Base-by-base conservation (phyloP, 805 yeast species). In the Isabelozyma rhagii region DNA sequence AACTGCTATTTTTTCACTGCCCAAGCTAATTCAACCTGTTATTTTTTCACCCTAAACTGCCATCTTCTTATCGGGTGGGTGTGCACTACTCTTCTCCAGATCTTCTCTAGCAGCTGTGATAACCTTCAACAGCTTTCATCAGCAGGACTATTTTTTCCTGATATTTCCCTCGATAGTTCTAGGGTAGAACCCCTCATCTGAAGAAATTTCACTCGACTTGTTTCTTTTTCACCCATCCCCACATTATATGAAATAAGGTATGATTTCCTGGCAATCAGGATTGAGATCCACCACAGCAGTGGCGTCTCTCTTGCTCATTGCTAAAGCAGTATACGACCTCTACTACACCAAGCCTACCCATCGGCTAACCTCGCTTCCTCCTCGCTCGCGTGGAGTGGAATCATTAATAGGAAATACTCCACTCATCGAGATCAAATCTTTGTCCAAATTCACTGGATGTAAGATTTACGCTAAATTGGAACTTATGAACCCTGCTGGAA, bases 391-490 rank as follows among this genome's bases (percentile, higher is more conserved):
- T n/a, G 93, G 92, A 8, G 78, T 89, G 0, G 86, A 83, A 44
- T 90, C 87, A 11, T 78, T 91, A 15, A 90, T 93, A 17, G 99
- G 99, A 0, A 84, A 91, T 64, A 93, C 99, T 1, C 97, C 97
- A 0, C 61, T 93, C 66, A 83, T 93, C 14, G 79, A 80, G 53
- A 78, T 93, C 43, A 78, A 80, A 55, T 85, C 96, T 0, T 74
- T 93, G 10, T 84, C 94, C 0, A 66, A 74, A 11, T 67, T 77
- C 10, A 89, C 97, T 0, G 96, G 96, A 0, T 85, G 93, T 61
- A 84, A 87, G 41, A 81, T 93, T 4, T 89, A 83, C 63, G 98
- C 96, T 38, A 93, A 93, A 61, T 64, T 92, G 52, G 99, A 93
- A 65, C 71, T 89, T 48, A 67, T 77, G 53, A 94, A 93, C 60